A percentile compares a stretch with the other conserved stretches of the same genome.
These are phyloP conservation scores for Tricholoma saponaceum DNA, from an alignment of 768 basidiomycete species.

Conservation along the genomic window DNA sequence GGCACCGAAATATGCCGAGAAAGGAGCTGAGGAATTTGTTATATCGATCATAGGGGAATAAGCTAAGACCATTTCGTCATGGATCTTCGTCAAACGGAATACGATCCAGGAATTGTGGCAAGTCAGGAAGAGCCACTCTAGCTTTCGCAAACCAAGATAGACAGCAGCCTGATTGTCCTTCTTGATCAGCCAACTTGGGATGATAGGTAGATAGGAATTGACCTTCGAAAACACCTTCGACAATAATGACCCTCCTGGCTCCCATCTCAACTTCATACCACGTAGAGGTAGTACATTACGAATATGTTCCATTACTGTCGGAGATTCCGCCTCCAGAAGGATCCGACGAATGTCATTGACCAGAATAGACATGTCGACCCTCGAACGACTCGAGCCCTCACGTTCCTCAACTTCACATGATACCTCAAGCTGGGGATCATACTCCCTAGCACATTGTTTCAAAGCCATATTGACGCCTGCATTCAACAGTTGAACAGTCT, in stretches of 20 bases:
- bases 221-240: background rate
- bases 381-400: constrained; percentile 3
- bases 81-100: background rate
- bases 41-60: constrained; percentile 17
- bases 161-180: background rate
- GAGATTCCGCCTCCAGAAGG: background rate
- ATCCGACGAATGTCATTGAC: background rate
- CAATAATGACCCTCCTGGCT: background rate
- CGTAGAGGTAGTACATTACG: background rate
- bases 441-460: background rate
- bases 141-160: background rate
- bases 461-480: background rate
- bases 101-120: constrained; percentile 3
- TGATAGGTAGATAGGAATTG: background rate
- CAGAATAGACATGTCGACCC: constrained; percentile 3
- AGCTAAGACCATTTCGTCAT: constrained; percentile 2
- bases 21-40: constrained; percentile 15
- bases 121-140: constrained; percentile 2
- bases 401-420: background rate
- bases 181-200: background rate
- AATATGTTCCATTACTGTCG: background rate
- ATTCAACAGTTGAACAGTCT: no score
- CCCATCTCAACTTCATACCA: background rate
- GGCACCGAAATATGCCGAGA: constrained; percentile 14
- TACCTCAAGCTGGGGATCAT: background rate